Evolutionary conservation across 371 early-diverging fungal species (phyloP), one percentile per base, ranked within the genome.

Genomic region (Zopfochytrium polystomum): DNA sequence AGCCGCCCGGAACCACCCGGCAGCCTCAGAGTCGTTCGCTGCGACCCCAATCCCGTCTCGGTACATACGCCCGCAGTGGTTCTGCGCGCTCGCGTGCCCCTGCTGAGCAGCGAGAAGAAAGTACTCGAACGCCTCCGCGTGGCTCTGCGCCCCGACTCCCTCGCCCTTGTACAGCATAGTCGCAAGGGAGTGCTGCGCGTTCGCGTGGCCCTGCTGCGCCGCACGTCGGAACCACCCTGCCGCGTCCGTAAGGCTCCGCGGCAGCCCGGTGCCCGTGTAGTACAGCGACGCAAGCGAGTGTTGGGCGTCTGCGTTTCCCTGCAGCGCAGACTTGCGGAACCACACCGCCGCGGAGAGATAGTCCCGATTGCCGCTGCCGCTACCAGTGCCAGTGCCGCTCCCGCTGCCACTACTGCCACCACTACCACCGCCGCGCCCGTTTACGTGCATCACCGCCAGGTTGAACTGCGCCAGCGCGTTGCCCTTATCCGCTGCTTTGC

Each of bases 321-420:
- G 38, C 38, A 11, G 11, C 38, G 38, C 38, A 7, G 38, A 7
- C 38, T 38, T 38, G 11, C 7, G 18, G 38, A 48, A 22, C 48
- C 48, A 52, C 52, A 26, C 42, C n/a, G 42, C 42, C 42, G 42
- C 42, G n/a, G n/a, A n/a, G n/a, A n/a, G n/a, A n/a, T n/a, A n/a
- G n/a, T n/a, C n/a, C n/a, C n/a, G n/a, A n/a, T n/a, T n/a, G n/a
- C n/a, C n/a, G n/a, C n/a, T n/a, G n/a, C n/a, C n/a, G n/a, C n/a
- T n/a, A n/a, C n/a, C n/a, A n/a, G n/a, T n/a, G n/a, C n/a, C n/a
- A n/a, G n/a, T n/a, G n/a, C n/a, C n/a, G n/a, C n/a, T n/a, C n/a
- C n/a, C n/a, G n/a, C n/a, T n/a, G n/a, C n/a, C n/a, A n/a, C n/a
- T n/a, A n/a, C n/a, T n/a, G n/a, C n/a, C n/a, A n/a, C n/a, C n/a